These are phyloP conservation scores for Oidium heveae DNA, from an alignment of 2,329 filamentous ascomycete species.

Conservation along the genomic window DNA sequence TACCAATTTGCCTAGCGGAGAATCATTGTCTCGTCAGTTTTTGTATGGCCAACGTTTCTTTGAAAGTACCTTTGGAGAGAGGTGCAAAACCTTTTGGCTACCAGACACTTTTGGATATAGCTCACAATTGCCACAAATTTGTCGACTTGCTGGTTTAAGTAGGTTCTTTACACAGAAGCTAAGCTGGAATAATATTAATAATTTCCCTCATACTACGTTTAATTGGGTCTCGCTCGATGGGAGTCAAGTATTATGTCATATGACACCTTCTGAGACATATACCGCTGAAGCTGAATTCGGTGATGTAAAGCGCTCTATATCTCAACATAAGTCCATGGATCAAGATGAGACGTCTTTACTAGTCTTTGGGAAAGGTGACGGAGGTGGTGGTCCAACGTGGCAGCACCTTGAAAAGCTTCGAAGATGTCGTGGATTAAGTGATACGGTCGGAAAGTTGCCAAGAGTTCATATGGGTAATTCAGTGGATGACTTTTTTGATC, in stretches of 20 bases:
- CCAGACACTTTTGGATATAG: conserved; percentile 98
- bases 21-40: conserved; percentile 84
- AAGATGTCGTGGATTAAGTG: conserved; percentile 72
- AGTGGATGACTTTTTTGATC: conserved; percentile 84
- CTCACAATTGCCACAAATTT: conserved; percentile 78
- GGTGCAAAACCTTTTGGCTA: conserved; percentile 85
- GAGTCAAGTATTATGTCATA: conserved; percentile 90
- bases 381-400: conserved; percentile 83
- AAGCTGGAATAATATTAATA: conserved; percentile 99
- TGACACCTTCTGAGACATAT: conserved; percentile 89
- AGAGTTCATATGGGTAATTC: conserved; percentile 71
- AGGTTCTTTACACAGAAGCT: conserved; percentile 95
- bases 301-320: conserved; percentile 70
- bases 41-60: conserved; percentile 90
- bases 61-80: conserved; percentile 70
- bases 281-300: conserved; percentile 87
- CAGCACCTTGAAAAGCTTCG: conserved; percentile 87
- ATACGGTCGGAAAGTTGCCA: conserved; percentile 60
- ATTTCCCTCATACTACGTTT: conserved; percentile 94
- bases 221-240: conserved; percentile 95
- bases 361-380: conserved; percentile 90
- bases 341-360: conserved; percentile 76
- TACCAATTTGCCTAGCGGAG: conserved; percentile 88
- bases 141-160: conserved; percentile 81
- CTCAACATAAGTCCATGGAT: conserved; percentile 86